Conservation (phyloP, 257 asterid genomes). For the Nicotiana paniculata region DNA sequence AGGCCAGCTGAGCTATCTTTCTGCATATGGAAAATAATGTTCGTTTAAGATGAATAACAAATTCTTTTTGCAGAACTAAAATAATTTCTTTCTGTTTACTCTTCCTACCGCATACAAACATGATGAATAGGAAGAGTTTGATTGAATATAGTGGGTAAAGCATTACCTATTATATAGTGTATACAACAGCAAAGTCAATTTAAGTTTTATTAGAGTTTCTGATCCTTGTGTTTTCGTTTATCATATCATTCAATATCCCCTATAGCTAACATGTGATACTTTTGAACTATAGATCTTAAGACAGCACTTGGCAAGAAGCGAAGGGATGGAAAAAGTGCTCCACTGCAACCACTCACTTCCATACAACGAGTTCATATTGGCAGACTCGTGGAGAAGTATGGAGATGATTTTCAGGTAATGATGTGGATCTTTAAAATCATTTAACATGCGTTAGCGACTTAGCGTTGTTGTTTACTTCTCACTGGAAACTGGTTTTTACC, state of each 20-base stretch:
- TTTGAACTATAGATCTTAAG: slow-evolving; percentile 53
- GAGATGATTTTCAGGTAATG: slow-evolving; percentile 71
- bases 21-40: not conserved
- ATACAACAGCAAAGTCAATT: not conserved
- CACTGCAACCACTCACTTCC: slow-evolving; percentile 75
- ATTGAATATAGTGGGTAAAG: not conserved
- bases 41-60: not conserved
- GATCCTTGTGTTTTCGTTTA: not conserved
- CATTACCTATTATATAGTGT: not conserved
- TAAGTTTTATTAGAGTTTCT: not conserved
- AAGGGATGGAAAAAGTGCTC: slow-evolving; percentile 51
- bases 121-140: not conserved
- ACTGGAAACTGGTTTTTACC: not conserved
- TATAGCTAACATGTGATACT: not conserved
- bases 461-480: not conserved
- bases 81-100: not conserved
- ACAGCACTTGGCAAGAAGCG: slow-evolving; percentile 83
- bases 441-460: not conserved
- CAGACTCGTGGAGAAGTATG: slow-evolving; percentile 72
- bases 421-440: not conserved
- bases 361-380: slow-evolving; percentile 57
- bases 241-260: not conserved
- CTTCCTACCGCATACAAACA: not conserved
- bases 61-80: not conserved
- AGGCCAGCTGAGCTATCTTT: no score